Percentiles rank a stretch among this genome's conserved stretches.
These are phyloP conservation scores for Boletellus emodensis DNA, from an alignment of 768 basidiomycete species.

Conservation along the genomic window DNA sequence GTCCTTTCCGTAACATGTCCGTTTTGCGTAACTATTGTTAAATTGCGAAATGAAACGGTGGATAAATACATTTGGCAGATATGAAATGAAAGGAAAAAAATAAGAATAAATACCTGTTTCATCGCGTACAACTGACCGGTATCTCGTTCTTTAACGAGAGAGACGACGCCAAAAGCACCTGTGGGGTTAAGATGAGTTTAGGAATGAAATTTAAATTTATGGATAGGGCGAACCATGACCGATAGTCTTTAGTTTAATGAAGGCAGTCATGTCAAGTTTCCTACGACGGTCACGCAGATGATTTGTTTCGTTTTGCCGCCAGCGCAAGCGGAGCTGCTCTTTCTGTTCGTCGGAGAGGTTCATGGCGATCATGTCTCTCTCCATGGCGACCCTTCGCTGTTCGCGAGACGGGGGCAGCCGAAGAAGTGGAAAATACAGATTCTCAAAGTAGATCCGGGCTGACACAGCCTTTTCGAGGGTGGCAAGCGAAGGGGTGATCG, in stretches of 20 bases:
- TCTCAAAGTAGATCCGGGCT: slow-evolving; percentile 91
- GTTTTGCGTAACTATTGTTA: slow-evolving; percentile 67
- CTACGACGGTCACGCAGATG: slow-evolving; percentile 81
- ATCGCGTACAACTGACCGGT: slow-evolving; percentile 86
- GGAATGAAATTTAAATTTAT: slow-evolving; percentile 26
- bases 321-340: slow-evolving; percentile 64
- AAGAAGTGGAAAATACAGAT: slow-evolving; percentile 80
- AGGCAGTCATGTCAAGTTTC: slow-evolving; percentile 81
- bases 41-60: slow-evolving; percentile 23
- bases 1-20: slow-evolving; percentile 94
- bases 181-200: slow-evolving; percentile 28
- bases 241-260: slow-evolving; percentile 88
- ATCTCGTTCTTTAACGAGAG: slow-evolving; percentile 78
- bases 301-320: slow-evolving; percentile 86
- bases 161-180: slow-evolving; percentile 97
- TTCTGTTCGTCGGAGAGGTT: slow-evolving; percentile 67
- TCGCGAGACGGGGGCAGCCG: slow-evolving; percentile 84
- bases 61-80: slow-evolving; percentile 24
- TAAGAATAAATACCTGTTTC: slow-evolving; percentile 71
- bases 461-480: slow-evolving; percentile 94
- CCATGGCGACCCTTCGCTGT: slow-evolving; percentile 80
- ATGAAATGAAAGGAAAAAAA: slow-evolving; percentile 21
- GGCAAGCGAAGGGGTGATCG: slow-evolving; percentile 79
- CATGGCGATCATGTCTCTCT: slow-evolving; percentile 79
- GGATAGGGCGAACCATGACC: slow-evolving; percentile 67